phyloP scores from a whole-genome alignment of 805 yeast genomes.

The Jamesozyma hellenica region DNA sequence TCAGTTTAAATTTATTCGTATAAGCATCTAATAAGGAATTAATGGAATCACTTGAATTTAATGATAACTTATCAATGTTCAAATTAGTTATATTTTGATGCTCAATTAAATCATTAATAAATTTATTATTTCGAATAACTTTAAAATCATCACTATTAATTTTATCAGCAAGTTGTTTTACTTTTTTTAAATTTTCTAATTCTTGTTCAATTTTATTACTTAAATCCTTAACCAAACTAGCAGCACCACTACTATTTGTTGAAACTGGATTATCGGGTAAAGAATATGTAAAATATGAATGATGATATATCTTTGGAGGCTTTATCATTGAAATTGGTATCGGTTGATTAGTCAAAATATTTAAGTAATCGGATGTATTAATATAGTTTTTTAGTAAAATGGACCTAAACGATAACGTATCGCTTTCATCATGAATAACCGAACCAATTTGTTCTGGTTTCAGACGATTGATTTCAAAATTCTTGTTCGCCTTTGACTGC shows the following conservation, averaged over 20 bases:
- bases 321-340: conserved; percentile 16
- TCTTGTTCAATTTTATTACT: neutral
- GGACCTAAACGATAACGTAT: conserved; percentile 24
- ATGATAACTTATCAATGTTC: neutral
- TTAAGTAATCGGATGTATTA: conserved; percentile 15
- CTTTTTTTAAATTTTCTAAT: neutral
- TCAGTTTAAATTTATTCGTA: conserved; percentile 6
- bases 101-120: neutral
- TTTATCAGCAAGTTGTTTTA: neutral
- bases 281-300: neutral
- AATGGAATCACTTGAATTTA: neutral
- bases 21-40: conserved; percentile 9
- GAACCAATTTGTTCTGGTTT: conserved; percentile 22
- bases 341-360: conserved; percentile 17
- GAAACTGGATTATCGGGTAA: too few species aligned
- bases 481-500: conserved; percentile 12
- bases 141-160: neutral
- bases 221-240: neutral
- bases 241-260: neutral
- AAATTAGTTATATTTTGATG: neutral
- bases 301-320: conserved; percentile 10
- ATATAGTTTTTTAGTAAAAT: conserved; percentile 20
- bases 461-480: conserved; percentile 17
- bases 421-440: conserved; percentile 27
- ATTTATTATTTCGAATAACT: neutral